Conservation (phyloP, 2,329 filamentous ascomycete species). For the Venturia effusa region DNA sequence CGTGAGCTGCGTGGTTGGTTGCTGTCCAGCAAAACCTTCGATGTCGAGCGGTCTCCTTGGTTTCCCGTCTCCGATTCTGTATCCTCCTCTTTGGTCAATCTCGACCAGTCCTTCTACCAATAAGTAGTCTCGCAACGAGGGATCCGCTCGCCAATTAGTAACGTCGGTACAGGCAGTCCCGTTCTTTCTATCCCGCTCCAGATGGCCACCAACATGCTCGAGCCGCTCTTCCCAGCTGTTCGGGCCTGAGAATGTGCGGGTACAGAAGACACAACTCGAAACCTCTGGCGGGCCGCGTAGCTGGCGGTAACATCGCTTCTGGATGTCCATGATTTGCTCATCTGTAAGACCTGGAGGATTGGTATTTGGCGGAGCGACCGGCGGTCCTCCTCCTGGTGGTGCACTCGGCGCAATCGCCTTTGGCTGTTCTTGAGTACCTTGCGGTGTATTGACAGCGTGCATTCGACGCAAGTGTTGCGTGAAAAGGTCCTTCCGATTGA, state of each 20-base stretch:
- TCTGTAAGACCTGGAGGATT: slow-evolving; percentile 29
- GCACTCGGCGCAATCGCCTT: background rate
- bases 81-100: slow-evolving; percentile 8
- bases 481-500: slow-evolving; percentile 89
- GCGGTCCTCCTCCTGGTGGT: background rate
- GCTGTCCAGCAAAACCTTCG: slow-evolving; percentile 9
- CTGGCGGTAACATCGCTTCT: slow-evolving; percentile 47
- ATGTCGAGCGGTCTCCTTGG: slow-evolving; percentile 10
- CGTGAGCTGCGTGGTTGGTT: slow-evolving; percentile 8
- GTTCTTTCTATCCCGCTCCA: slow-evolving; percentile 45
- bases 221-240: slow-evolving; percentile 70
- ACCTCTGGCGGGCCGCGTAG: slow-evolving; percentile 51
- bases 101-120: slow-evolving; percentile 26
- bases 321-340: slow-evolving; percentile 43
- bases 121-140: slow-evolving; percentile 28
- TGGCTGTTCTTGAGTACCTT: slow-evolving; percentile 2
- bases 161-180: slow-evolving; percentile 16
- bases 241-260: slow-evolving; percentile 40
- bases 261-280: slow-evolving; percentile 57
- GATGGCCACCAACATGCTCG: slow-evolving; percentile 77
- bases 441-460: slow-evolving; percentile 39
- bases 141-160: slow-evolving; percentile 7
- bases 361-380: background rate
- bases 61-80: slow-evolving; percentile 11
- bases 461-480: slow-evolving; percentile 80